Evolutionary conservation across 169 alveolate species (phyloP).

Genomic region (Cyclospora cayetanensis): DNA sequence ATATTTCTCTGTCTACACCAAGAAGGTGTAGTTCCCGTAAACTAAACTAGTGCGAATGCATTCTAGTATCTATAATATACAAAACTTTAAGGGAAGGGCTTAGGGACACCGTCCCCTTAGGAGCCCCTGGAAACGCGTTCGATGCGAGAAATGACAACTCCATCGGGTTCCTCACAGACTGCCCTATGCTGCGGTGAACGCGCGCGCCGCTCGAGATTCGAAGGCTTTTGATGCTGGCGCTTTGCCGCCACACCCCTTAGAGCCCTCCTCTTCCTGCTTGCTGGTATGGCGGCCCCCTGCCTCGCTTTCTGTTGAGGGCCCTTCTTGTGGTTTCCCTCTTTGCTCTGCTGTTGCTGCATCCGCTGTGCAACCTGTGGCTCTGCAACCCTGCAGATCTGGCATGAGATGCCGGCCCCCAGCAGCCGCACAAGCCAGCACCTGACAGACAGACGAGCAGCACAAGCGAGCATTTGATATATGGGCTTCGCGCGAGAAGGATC

Average conservation of each 20-base stretch:
- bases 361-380: neutral
- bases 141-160: neutral
- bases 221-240: neutral
- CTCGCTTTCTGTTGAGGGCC: neutral
- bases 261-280: neutral
- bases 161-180: neutral
- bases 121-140: no score
- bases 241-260: neutral
- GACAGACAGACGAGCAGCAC: neutral
- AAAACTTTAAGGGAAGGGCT: no score
- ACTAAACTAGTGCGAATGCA: no score
- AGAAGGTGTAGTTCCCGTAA: no score
- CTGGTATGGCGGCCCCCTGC: neutral
- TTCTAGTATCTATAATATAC: no score
- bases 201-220: neutral
- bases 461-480: neutral
- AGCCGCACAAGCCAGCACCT: conserved; percentile 52
- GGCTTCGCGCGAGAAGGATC: neutral
- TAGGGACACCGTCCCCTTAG: neutral
- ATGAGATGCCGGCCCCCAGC: neutral
- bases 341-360: conserved; percentile 16
- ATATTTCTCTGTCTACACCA: no score
- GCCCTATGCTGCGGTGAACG: neutral
- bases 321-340: neutral
- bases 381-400: conserved; percentile 28